phyloP scores from a whole-genome alignment of 345 rosid genomes.

The Limnanthes douglasii region DNA sequence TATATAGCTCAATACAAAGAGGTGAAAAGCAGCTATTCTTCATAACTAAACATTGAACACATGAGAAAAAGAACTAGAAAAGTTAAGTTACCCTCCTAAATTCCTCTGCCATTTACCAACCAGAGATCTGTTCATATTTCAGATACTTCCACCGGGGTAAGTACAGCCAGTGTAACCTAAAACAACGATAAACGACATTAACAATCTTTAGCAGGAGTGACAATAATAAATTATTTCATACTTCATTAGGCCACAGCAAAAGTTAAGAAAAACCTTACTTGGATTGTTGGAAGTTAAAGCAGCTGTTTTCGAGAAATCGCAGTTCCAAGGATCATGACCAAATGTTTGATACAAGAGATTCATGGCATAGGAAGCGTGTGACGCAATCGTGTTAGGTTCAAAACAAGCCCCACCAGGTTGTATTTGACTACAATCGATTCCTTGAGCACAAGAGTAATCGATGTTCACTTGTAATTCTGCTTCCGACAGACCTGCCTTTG shows the following conservation, averaged over 20 bases:
- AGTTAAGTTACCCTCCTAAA: too few species aligned
- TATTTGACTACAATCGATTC: constrained; percentile 42
- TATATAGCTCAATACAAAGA: too few species aligned
- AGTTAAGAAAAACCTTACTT: constrained; percentile 25
- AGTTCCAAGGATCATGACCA: constrained; percentile 30
- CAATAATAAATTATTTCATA: too few species aligned
- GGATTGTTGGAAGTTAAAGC: constrained; percentile 35
- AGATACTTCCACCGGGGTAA: not conserved
- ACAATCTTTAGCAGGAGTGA: too few species aligned
- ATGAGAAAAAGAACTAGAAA: too few species aligned
- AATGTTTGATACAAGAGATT: constrained; percentile 52
- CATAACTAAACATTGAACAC: too few species aligned
- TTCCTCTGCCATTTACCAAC: too few species aligned
- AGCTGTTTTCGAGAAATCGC: constrained; percentile 56
- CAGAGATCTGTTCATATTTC: too few species aligned
- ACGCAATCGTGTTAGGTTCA: constrained; percentile 48
- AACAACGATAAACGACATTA: too few species aligned
- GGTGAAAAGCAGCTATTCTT: too few species aligned
- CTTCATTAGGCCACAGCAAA: too few species aligned
- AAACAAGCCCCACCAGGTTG: constrained; percentile 67
- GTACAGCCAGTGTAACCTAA: not conserved
- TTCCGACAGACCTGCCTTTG: constrained; percentile 31
- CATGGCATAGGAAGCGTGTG: constrained; percentile 78
- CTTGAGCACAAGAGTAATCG: constrained; percentile 62
- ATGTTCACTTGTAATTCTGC: constrained; percentile 55